phyloP scores from a whole-genome alignment of 768 basidiomycete species.

The Lactarius quietus region DNA sequence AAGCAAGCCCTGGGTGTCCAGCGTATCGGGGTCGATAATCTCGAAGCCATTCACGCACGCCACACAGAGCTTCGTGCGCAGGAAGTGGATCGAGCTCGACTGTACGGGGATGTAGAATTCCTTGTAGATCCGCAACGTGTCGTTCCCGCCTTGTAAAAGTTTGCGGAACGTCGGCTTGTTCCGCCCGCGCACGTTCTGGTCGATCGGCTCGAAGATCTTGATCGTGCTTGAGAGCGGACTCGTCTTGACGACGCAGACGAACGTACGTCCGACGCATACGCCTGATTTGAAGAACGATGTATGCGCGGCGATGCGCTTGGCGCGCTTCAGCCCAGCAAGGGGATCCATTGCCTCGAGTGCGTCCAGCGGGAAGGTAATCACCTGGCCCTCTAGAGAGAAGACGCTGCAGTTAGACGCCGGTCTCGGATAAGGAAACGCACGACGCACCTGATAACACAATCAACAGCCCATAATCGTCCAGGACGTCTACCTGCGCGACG shows the following conservation, averaged over 20 bases:
- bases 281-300: constrained; percentile 99
- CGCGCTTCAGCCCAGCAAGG: constrained; percentile 85
- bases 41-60: constrained; percentile 98
- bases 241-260: constrained; percentile 97
- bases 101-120: constrained; percentile 99
- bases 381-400: constrained; percentile 72
- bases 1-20: constrained; percentile 94
- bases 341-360: constrained; percentile 89
- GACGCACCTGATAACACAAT: constrained; percentile 90
- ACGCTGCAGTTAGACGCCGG: not conserved
- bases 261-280: constrained; percentile 80
- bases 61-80: constrained; percentile 96
- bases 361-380: constrained; percentile 94
- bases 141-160: constrained; percentile 89
- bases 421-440: no score
- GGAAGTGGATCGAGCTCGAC: constrained; percentile 89
- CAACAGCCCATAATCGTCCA: constrained; percentile 93
- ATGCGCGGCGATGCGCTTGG: constrained; percentile 92
- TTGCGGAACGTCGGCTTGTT: constrained; percentile 93
- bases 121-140: constrained; percentile 92
- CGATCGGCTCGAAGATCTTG: constrained; percentile 95
- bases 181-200: constrained; percentile 74
- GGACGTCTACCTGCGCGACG: constrained; percentile 91
- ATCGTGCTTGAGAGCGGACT: constrained; percentile 94
- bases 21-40: constrained; percentile 93